Conservation (phyloP, 2,329 filamentous ascomycete genomes). For the Epichloe coenophiala region DNA sequence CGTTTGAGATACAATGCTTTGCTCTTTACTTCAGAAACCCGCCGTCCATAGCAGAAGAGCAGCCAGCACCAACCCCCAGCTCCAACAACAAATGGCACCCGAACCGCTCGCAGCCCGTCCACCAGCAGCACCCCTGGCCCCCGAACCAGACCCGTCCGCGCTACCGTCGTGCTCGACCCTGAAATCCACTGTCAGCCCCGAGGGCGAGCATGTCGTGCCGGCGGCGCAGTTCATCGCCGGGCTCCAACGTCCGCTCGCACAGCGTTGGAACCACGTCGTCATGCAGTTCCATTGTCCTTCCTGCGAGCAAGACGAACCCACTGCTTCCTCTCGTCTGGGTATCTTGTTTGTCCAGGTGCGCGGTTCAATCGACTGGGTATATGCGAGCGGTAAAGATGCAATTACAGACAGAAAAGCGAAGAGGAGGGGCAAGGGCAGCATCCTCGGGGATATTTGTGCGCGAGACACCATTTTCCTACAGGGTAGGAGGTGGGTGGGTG, state of each 20-base stretch:
- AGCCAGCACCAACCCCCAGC: not conserved
- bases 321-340: constrained; percentile 14
- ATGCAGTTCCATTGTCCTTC: constrained; percentile 46
- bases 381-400: not conserved
- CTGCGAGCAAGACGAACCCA: constrained; percentile 26
- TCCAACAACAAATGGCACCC: not conserved
- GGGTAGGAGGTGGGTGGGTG: too few relatives aligned
- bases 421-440: too few relatives aligned
- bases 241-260: constrained; percentile 34
- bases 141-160: constrained; percentile 4
- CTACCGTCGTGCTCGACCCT: constrained; percentile 19
- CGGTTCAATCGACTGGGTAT: not conserved
- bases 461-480: too few relatives aligned
- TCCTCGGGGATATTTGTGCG: not conserved
- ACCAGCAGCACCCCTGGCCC: not conserved
- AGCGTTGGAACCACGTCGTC: constrained; percentile 34
- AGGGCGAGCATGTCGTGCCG: constrained; percentile 32
- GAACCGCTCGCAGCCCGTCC: not conserved
- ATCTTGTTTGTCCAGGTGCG: not conserved
- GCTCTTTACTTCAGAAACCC: not conserved
- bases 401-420: too few relatives aligned
- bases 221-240: constrained; percentile 26
- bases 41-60: not conserved
- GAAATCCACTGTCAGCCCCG: constrained; percentile 28
- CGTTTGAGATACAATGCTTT: too few relatives aligned